A percentile compares a stretch with the other conserved stretches of the same genome.
phyloP scores from a whole-genome alignment of 139 green algal species.

The Closterium sp. region DNA sequence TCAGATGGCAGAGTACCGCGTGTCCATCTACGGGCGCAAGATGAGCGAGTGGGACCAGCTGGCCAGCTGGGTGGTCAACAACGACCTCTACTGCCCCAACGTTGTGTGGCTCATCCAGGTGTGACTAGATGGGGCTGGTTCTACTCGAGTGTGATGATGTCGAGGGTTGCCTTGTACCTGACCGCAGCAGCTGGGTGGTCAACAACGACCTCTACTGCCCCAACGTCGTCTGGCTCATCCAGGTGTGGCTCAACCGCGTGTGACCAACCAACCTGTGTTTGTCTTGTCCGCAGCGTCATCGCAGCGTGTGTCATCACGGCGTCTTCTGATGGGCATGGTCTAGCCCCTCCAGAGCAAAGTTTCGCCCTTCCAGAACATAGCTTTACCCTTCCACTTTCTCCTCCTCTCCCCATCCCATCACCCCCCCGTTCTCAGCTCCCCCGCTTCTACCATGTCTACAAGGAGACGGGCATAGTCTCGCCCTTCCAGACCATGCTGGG shows the following conservation, averaged over 20 bases:
- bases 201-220: constrained; percentile 89
- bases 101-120: constrained; percentile 96
- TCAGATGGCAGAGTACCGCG: constrained; percentile 77
- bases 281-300: too few species aligned
- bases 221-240: constrained; percentile 69
- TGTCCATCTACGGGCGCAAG: constrained; percentile 85
- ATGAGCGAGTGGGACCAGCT: constrained; percentile 95
- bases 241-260: too few species aligned
- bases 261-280: too few species aligned
- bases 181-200: constrained; percentile 88
- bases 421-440: constrained; percentile 71
- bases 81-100: constrained; percentile 91
- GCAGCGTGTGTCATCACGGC: too few species aligned
- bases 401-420: too few species aligned
- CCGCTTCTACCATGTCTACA: constrained; percentile 96
- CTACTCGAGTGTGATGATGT: too few species aligned
- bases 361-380: too few species aligned
- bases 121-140: too few species aligned
- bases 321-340: too few species aligned
- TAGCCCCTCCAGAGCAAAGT: too few species aligned
- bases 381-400: too few species aligned
- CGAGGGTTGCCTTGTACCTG: too few species aligned
- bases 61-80: constrained; percentile 92
- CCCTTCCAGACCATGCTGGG: constrained; percentile 83
- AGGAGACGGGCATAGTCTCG: constrained; percentile 66